Evolutionary conservation across 352 stramenopile genomes (phyloP), one percentile per base, ranked within the genome.

Genomic region (Phytopythium helicoides): DNA sequence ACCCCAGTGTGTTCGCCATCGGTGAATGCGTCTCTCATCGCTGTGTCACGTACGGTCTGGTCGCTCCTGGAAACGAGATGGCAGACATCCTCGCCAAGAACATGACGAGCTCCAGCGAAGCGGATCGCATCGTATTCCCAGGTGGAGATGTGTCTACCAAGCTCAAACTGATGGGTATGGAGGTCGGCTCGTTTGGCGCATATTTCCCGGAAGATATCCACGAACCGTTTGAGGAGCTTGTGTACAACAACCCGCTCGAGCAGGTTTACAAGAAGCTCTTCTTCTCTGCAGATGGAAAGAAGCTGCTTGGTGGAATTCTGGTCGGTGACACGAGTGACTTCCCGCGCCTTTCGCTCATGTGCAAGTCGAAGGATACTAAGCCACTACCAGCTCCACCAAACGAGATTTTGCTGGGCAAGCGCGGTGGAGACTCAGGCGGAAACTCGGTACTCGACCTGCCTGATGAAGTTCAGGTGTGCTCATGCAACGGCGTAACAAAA

Each of bases 261-360:
- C 78, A 82, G 15, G 77, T 97, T 52, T 97, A 98, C 80, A 89
- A 94, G 52, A 97, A 97, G 58, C 81, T 98, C 23, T 93, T 96
- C 62, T 97, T 98, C 54, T 96, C 94, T 19, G 80, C 80, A 34
- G 77, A 86, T 34, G 80, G 75, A 23, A 89, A 76, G 41, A 69
- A 77, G 23, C 60, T 89, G 15, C 71, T 92, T 3, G 91, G 91
- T 19, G 91, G 91, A 22, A 97, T 97, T 58, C 67, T 97, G 15
- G 88, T 97, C 19, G 91, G 91, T 25, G 89, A 97, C 61, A 89
- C 89, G 18, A 79, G 66, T 18, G 91, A 97, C 66, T 97, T 97
- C 61, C 73, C 74, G 31, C 80, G 75, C 6, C 76, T 97, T 9
- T 68, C 78, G 15, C 64, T 86, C 21, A 64, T 89, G 42, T 76